Evolutionary conservation across 1,284 basidiomycete genomes (phyloP).

Genomic region (Athelia sp.): DNA sequence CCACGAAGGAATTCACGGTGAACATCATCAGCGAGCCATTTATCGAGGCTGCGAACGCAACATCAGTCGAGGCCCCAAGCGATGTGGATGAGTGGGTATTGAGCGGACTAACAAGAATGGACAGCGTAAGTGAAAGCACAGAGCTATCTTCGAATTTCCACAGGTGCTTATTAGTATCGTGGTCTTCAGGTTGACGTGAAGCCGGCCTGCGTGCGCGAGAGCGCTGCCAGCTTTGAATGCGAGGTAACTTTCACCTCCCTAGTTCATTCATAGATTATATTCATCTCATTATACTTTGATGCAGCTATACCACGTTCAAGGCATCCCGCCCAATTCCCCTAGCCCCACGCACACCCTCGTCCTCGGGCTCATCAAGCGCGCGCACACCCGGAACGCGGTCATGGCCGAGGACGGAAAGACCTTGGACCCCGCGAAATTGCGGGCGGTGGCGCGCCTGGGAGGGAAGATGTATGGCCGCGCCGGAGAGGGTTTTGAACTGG

Average conservation of each 20-base stretch:
- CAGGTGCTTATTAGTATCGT: no score
- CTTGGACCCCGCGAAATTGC: conserved; percentile 57
- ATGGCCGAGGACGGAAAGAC: conserved; percentile 41
- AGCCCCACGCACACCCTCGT: conserved; percentile 50
- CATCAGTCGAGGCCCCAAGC: conserved; percentile 61
- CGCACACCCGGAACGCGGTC: conserved; percentile 56
- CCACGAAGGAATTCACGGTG: conserved; percentile 68
- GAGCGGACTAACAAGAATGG: conserved; percentile 61
- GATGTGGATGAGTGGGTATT: conserved; percentile 70
- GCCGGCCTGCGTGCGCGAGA: conserved; percentile 67
- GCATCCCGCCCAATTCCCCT: conserved; percentile 41
- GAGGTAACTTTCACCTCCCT: conserved; percentile 31
- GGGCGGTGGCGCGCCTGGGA: conserved; percentile 60
- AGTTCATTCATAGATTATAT: conserved; percentile 8
- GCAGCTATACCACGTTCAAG: conserved; percentile 52
- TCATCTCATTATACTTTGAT: conserved; percentile 5
- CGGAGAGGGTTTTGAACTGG: conserved; percentile 52
- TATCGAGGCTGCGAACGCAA: conserved; percentile 67
- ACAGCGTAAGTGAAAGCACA: conserved; percentile 53
- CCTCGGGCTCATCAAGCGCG: conserved; percentile 58
- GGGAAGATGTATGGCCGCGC: conserved; percentile 54
- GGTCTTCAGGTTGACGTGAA: conserved; percentile 31
- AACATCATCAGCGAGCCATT: conserved; percentile 77
- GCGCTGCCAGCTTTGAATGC: conserved; percentile 72
- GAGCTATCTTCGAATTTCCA: no score